These are phyloP conservation scores for Colletotrichum noveboracense DNA, from an alignment of 2,329 filamentous ascomycete species.

Conservation along the genomic window DNA sequence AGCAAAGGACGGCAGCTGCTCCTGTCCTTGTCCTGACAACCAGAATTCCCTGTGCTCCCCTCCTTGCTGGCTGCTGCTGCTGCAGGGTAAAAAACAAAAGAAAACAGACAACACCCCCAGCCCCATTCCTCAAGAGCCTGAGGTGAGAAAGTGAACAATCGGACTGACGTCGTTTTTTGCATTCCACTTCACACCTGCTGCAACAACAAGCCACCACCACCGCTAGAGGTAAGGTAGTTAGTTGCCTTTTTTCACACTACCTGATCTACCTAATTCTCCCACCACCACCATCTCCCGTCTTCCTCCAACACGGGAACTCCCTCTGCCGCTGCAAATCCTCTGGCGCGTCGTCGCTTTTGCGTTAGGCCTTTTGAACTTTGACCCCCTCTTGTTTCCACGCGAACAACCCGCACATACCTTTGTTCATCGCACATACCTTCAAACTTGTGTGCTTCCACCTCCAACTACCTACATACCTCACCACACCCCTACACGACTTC, in stretches of 20 bases:
- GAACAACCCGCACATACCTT: slow-evolving; percentile 10
- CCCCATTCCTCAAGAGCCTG: neutral
- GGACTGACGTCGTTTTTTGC: neutral
- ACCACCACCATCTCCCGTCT: neutral
- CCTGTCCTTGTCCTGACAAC: slow-evolving; percentile 20
- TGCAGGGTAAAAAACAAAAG: neutral
- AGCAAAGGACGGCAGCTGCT: neutral
- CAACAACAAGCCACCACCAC: neutral
- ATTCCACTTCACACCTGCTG: neutral
- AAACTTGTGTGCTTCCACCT: neutral
- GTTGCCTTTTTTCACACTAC: neutral
- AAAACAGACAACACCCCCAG: neutral
- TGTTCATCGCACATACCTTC: neutral
- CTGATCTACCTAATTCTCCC: neutral
- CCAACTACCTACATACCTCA: neutral
- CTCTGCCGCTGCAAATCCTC: neutral
- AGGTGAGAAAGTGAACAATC: neutral
- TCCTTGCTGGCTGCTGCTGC: neutral
- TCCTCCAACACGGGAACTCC: slow-evolving; percentile 1
- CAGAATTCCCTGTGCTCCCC: slow-evolving; percentile 14
- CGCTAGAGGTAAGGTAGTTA: neutral
- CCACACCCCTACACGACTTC: neutral
- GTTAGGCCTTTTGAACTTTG: neutral
- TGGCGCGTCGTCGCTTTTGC: neutral
- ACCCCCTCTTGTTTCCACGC: slow-evolving; percentile 8